Evolutionary conservation across 495 filamentous ascomycete species (phyloP), one percentile per base, ranked within the genome.

Genomic region (Hypoxylon subgilvum): DNA sequence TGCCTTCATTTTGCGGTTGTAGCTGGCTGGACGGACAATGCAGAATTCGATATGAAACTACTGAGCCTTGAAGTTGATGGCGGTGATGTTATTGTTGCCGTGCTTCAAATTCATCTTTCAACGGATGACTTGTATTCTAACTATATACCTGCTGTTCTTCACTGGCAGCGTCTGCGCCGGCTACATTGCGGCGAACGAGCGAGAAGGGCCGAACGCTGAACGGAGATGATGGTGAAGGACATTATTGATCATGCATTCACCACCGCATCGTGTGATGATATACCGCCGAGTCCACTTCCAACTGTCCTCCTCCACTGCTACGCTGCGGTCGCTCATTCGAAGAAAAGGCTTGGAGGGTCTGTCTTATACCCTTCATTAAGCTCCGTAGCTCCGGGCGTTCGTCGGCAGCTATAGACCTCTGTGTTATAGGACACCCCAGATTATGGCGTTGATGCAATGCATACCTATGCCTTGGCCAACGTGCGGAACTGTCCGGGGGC

Each of bases 171-270:
- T 2, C 28, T 30, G 27, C 22, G 23, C 28, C 53, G 60, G 48
- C 28, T 25, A 9, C 30, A 57, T 50, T 49, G 30, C 43, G 60
- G 53, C 12, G 21, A 17, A 14, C 19, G 22, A 28, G 8, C 19
- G 17, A 62, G 58, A 58, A 66, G 63, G 58, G 32, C 63, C 63
- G 63, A 66, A 58, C 14, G 38, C 7, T 38, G 8, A 35, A 50
- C 50, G 44, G 38, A 38, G 21, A 49, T 23, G 18, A 44, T 21
- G 34, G 43, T 32, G 18, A 17, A 48, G 13, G n/a, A 35, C n/a
- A 19, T 17, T 12, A 34, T 34, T 42, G 31, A 44, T 50, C 44
- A 17, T 40, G 23, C 22, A 53, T 27, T 48, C 47, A 35, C 38
- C 28, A 6, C 34, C 28, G 42, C 42, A 34, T 13, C 21, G 38